These are phyloP conservation scores for Yamadazyma tumulicola DNA, from an alignment of 805 yeast genomes.

Conservation along the genomic window DNA sequence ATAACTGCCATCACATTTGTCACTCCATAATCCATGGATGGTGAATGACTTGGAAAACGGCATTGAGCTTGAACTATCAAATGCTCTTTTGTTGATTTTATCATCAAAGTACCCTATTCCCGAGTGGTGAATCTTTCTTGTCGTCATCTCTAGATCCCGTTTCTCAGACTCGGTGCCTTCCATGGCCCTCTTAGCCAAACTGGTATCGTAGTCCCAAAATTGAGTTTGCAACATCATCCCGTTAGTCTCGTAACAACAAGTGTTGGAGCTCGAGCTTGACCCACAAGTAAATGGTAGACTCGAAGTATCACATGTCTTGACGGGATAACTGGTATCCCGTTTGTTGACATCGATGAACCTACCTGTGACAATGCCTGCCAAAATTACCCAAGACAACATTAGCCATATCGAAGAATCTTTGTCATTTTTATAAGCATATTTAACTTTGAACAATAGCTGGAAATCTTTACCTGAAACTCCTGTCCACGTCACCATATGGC, in stretches of 20 bases:
- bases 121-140: background rate
- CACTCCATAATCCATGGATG: slow-evolving; percentile 45
- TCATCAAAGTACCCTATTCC: slow-evolving; percentile 6
- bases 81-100: background rate
- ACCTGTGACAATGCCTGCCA: no score
- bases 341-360: no score
- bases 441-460: no score
- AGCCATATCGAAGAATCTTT: no score
- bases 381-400: no score
- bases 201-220: slow-evolving; percentile 84
- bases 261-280: no score
- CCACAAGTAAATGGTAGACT: no score
- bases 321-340: no score
- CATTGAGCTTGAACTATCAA: slow-evolving; percentile 13
- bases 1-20: slow-evolving; percentile 72
- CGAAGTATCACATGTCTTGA: no score
- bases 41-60: slow-evolving; percentile 35
- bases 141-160: background rate
- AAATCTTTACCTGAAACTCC: no score
- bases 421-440: no score
- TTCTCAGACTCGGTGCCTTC: slow-evolving; percentile 3
- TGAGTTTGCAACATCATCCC: slow-evolving; percentile 86
- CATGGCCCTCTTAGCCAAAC: slow-evolving; percentile 3
- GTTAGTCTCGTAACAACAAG: slow-evolving; percentile 84
- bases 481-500: no score